Percentiles rank a stretch among this genome's conserved stretches.
phyloP scores from a whole-genome alignment of 176 grass and related monocot species.

The Carex scoparia region DNA sequence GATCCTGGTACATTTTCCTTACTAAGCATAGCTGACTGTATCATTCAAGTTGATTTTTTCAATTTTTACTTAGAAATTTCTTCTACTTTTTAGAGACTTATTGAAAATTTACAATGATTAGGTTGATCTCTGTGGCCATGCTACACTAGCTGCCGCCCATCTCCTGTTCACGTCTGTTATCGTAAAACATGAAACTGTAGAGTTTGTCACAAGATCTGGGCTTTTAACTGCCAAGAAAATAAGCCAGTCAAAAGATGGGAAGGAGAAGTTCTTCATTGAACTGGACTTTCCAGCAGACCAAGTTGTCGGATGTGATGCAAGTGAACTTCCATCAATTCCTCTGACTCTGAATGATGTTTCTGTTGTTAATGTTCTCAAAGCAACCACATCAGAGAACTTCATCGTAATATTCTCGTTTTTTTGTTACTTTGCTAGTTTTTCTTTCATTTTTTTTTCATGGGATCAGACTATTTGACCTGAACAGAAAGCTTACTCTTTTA shows the following conservation, averaged over 20 bases:
- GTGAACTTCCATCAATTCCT: constrained; percentile 38
- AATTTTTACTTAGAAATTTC: not conserved
- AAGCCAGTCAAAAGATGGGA: not conserved
- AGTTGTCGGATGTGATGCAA: constrained; percentile 25
- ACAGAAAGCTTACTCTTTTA: not conserved
- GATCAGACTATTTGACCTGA: not conserved
- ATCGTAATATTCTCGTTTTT: not conserved
- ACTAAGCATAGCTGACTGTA: no score
- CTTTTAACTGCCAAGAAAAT: constrained; percentile 48
- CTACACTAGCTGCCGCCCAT: constrained; percentile 57
- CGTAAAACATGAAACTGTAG: constrained; percentile 26
- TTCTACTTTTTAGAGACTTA: not conserved
- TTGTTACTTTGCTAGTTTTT: not conserved
- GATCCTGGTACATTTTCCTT: not conserved
- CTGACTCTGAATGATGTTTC: constrained; percentile 48
- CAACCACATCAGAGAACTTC: constrained; percentile 32
- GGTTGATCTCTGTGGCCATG: constrained; percentile 56
- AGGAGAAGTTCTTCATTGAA: constrained; percentile 48
- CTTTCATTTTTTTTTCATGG: not conserved
- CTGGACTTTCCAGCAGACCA: constrained; percentile 59
- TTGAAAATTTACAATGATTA: constrained; percentile 1
- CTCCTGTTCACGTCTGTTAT: constrained; percentile 46
- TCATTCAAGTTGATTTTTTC: no score
- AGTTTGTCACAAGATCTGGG: constrained; percentile 61
- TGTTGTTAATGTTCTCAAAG: constrained; percentile 50